Evolutionary conservation across 2,329 filamentous ascomycete species (phyloP), one percentile per base, ranked within the genome.

Genomic region (Aspergillus brasiliensis): DNA sequence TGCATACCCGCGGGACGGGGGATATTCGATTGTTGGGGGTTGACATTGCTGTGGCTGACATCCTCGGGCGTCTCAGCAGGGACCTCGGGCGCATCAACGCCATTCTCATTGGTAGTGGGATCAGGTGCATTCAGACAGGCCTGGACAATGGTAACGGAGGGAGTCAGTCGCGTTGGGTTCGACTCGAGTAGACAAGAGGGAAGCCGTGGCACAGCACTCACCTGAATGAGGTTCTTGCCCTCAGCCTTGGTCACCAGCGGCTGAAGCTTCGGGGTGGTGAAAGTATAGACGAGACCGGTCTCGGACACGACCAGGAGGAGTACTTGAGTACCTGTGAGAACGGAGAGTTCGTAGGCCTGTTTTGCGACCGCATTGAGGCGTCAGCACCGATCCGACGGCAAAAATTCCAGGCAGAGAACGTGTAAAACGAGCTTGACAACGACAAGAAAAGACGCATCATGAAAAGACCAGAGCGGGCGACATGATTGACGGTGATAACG

Each of bases 171-270:
- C 15, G 13, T 23, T 27, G 46, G 40, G 31, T 34, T 38, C 10
- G 34, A 38, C 21, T 31, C 34, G 23, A 11, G 6, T n/a, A 31
- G 7, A 31, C 13, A 13, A 17, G 31, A 40, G 19, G 19, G 38
- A 17, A 13, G 10, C 42, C 13, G 57, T 27, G 11, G 42, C 40
- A 34, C 11, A n/a, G 21, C 28, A 71, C 87, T 66, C 86, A 97
- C 95, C 88, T 99, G 95, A 69, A 99, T 98, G 67, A 99, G 83
- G 77, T 99, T 99, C 86, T 99, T 99, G 81, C 95, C 95, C 81
- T 98, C 95, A 17, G 95, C 90, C 83, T 98, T 98, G 65, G 95
- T 99, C 69, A 98, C 95, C 56, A 99, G 87, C 64, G 95, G 95
- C 81, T 98, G 95, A 58, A 99, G 88, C 83, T 99, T 99, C 19